Conservation (phyloP, 192 early-diverging fungal species). For the Lobosporangium transversale region DNA sequence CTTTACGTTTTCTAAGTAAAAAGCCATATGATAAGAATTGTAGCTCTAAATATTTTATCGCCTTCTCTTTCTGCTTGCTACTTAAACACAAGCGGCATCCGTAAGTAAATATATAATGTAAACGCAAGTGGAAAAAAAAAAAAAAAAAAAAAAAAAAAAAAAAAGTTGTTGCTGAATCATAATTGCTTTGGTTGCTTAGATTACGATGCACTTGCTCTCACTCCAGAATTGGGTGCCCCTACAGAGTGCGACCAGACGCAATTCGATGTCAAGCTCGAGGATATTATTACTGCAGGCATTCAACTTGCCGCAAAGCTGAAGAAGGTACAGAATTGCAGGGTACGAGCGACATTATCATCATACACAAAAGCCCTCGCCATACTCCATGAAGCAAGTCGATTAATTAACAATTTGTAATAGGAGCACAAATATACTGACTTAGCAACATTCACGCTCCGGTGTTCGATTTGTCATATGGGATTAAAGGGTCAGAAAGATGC, state of each 20-base stretch:
- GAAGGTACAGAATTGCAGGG: conserved; percentile 47
- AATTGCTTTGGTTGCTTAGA: conserved; percentile 57
- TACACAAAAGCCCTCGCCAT: not conserved
- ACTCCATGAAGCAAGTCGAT: not conserved
- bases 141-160: no score
- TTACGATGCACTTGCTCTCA: conserved; percentile 81
- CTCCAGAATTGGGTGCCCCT: conserved; percentile 62
- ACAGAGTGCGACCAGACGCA: conserved; percentile 79
- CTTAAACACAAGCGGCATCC: conserved; percentile 61
- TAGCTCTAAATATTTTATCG: not conserved
- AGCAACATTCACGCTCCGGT: conserved; percentile 75
- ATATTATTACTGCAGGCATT: conserved; percentile 46
- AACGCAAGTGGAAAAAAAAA: no score
- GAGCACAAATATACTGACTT: conserved; percentile 79
- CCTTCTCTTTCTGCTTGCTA: no score
- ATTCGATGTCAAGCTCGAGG: conserved; percentile 58
- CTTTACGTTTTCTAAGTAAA: not conserved
- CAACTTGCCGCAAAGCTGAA: conserved; percentile 56
- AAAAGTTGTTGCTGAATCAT: no score
- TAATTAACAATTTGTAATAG: conserved; percentile 32
- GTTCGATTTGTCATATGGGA: conserved; percentile 66
- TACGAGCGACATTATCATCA: not conserved
- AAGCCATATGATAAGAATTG: not conserved
- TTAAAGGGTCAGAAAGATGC: conserved; percentile 72
- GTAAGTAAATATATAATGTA: conserved; percentile 41